Base-by-base conservation (phyloP, 2,329 filamentous ascomycete genomes). In the Fusarium haematococcum region DNA sequence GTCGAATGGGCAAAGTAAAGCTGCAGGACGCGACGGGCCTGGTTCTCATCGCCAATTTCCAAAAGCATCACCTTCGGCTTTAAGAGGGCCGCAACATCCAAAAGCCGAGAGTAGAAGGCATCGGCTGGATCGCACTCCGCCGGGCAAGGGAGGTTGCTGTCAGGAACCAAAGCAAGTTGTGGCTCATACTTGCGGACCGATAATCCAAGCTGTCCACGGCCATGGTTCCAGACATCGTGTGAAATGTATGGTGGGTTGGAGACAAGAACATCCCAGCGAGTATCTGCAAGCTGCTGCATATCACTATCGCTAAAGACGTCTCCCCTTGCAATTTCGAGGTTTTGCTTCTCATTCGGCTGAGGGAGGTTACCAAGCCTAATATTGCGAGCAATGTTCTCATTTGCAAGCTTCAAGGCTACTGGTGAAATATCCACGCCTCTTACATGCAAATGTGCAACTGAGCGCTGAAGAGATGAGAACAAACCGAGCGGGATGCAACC, bases 221-320 rank as follows among this genome's bases (percentile, higher is more conserved):
- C 84, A 5, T 81, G 73, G 39, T 80, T 68, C 84, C 84, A 86
- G 11, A 82, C 77, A 43, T 80, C 75, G 0, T 86, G 84, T 2
- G 95, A 97, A 60, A 98, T 92, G 81, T 98, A 98, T 1, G 97
- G 97, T 18, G 97, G 97, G 79, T 99, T 99, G 2, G 93, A 93
- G 39, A 97, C 89, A 2, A 99, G 83, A 5, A 98, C 84, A 71
- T 97, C 91, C 78, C 81, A 88, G 4, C 41, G 74, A 18, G 56
- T 61, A 10, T 52, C 48, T 1, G 79, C 52, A 3, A 84, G 68
- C 2, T 66, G 35, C 4, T 70, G 50, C 62, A 86, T 81, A 69
- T 83, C 83, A 37, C 75, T 78, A 18, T 86, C 82, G 8, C 80
- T 78, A 70, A 91, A 90, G 16, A 91, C 81, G 68, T 91, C 84